Base-by-base conservation (phyloP, 164 flowering plant genomes). In the Liriodendron chinense region DNA sequence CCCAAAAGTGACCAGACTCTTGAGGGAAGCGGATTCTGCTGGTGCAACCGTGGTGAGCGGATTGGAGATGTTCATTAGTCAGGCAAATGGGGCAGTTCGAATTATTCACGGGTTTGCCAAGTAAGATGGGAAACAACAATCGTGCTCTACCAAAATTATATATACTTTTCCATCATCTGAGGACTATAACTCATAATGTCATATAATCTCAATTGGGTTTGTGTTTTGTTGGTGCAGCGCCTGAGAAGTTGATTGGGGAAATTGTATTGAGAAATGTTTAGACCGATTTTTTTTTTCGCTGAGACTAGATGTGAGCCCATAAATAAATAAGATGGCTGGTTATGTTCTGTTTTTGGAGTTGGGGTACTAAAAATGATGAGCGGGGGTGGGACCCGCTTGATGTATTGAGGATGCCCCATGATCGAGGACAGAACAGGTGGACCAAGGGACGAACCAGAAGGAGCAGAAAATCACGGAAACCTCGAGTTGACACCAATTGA, bases 51-150 rank as follows among this genome's bases (percentile, higher is more conserved):
- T 77, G 73, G 99, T 93, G 26, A 69, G 87, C 0, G 98, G 98
- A 25, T 72, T 88, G 72, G 98, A 96, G 77, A 96, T 96, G 99
- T 93, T 96, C 83, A 85, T 93, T 18, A 84, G 96, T 53, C 99
- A 96, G 82, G 98, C 97, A 20, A n/a, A 92, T 86, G 75, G 90
- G 83, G 72, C 99, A 94, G 74, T 96, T 72, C 79, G 96, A 92
- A 77, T 85, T 84, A 77, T 96, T 89, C 84, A 94, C 99, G 3
- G 98, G 99, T 24, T 80, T 93, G 86, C 96, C 94, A 68, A 97
- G 99, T 96, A 89, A 72, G 76, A 48, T 49, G 5, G 28, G 7
- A 10, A n/a, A 3, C n/a, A 1, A 13, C 25, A 49, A 47, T 13
- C 9, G 6, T 12, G 13, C 12, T 56, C 20, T 9, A 12, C 13